phyloP scores from a whole-genome alignment of 768 basidiomycete species.

The Tephrocybe sp. region DNA sequence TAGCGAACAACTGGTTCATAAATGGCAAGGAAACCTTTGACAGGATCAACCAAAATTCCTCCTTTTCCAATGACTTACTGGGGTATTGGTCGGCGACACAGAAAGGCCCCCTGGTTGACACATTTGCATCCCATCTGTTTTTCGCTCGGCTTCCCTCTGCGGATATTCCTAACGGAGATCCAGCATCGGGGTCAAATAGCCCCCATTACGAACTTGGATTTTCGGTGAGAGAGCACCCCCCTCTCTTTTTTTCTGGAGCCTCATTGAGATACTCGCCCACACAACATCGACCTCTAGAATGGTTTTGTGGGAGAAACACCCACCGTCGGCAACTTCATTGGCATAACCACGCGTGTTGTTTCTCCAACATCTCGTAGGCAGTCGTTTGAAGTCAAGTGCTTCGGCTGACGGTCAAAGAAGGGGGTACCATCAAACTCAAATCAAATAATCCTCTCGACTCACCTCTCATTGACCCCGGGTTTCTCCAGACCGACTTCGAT shows the following conservation, averaged over 20 bases:
- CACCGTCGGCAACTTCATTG: slow-evolving; percentile 15
- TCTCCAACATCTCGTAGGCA: slow-evolving; percentile 19
- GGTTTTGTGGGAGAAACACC: slow-evolving; percentile 13
- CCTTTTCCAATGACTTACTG: slow-evolving; percentile 13
- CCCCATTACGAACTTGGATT: slow-evolving; percentile 25
- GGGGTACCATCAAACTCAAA: slow-evolving; percentile 12
- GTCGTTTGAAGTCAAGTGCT: background rate
- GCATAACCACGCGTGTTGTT: slow-evolving; percentile 15
- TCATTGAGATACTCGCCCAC: too few species aligned
- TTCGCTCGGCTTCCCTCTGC: slow-evolving; percentile 19
- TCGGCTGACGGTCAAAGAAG: background rate
- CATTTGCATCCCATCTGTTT: slow-evolving; percentile 17
- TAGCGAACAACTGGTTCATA: slow-evolving; percentile 22
- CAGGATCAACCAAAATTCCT: slow-evolving; percentile 18
- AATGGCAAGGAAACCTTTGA: slow-evolving; percentile 19
- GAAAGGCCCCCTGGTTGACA: slow-evolving; percentile 24
- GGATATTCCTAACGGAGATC: slow-evolving; percentile 16
- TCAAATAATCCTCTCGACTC: slow-evolving; percentile 12
- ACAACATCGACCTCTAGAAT: slow-evolving; percentile 6
- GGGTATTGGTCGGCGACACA: slow-evolving; percentile 21
- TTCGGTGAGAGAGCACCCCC: slow-evolving; percentile 12
- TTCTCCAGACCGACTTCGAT: slow-evolving; percentile 16
- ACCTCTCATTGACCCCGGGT: slow-evolving; percentile 17
- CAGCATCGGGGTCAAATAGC: slow-evolving; percentile 23
- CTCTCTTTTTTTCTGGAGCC: background rate